These are phyloP conservation scores for Hymenoscyphus occultus DNA, from an alignment of 2,329 filamentous ascomycete genomes.

Conservation along the genomic window DNA sequence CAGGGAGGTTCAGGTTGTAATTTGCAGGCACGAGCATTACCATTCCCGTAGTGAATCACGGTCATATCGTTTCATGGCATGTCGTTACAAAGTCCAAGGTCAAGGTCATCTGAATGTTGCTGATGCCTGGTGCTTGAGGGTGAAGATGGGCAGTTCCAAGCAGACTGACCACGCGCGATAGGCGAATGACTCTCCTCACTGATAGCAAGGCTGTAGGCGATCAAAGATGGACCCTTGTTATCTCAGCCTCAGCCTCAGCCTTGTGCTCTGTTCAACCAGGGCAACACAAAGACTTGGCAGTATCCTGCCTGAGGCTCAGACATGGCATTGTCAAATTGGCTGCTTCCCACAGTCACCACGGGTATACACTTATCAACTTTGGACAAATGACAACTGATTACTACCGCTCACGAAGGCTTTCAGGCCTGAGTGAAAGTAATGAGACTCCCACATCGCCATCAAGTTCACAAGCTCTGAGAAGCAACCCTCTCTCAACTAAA, in stretches of 20 bases:
- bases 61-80: conserved; percentile 21
- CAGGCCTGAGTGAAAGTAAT: conserved; percentile 26
- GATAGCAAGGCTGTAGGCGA: conserved; percentile 8
- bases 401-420: conserved; percentile 26
- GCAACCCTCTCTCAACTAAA: conserved; percentile 71
- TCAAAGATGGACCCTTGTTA: not conserved
- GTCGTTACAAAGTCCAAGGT: conserved; percentile 21
- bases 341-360: not conserved
- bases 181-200: conserved; percentile 18
- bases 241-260: too few species aligned
- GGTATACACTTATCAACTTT: not conserved
- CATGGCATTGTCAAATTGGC: not conserved
- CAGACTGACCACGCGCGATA: conserved; percentile 19
- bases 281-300: too few species aligned
- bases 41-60: conserved; percentile 8
- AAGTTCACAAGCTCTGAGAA: conserved; percentile 33
- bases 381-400: conserved; percentile 31
- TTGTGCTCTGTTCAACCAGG: not conserved
- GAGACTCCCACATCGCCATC: conserved; percentile 26
- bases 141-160: not conserved
- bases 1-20: conserved; percentile 5
- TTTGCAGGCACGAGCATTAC: not conserved
- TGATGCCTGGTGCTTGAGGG: conserved; percentile 15
- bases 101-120: conserved; percentile 22
- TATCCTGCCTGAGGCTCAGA: not conserved